Base-by-base conservation (phyloP, 306 rosid genomes). In the Arachis stenosperma region DNA sequence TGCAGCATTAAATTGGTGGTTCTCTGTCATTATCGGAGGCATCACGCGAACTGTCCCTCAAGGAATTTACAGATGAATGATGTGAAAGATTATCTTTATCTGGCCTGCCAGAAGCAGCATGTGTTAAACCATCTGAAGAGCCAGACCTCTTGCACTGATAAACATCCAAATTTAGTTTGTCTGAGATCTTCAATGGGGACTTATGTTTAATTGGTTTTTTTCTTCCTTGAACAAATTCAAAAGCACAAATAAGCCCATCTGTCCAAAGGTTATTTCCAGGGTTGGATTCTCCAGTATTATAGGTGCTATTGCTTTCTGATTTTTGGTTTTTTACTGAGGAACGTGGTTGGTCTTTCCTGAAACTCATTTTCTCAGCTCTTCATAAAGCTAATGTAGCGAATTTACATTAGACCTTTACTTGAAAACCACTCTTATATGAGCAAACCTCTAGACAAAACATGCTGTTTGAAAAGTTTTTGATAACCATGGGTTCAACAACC, bases 191-290 rank as follows among this genome's bases (percentile, higher is more conserved):
- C 44, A 88, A 77, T 11, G 79, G 57, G 11, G 71, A 17, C 62
- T 83, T 85, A 7, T 82, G 64, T 65, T 57, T 67, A 54, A 33
- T 57, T 11, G 88, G 11, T 84, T 63, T 89, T 77, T 64, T 85
- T 17, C 37, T 78, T 39, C 89, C 86, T 54, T 76, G 65, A 76
- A 87, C 79, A 78, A 69, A 88, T 74, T 94, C 99, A 74, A 91
- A 94, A 75, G 93, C 98, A 75, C 96, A 91, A 68, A 94, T 83
- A 75, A 94, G 95, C 13, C 99, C 98, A 67, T 91, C 89, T 29
- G 76, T 91, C 99, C 99, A 94, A 75, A 91, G 88, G 30, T 86
- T 88, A 66, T 60, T 80, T 55, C 81, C 92, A 22, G 81, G 71
- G 72, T 56, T 41, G 73, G 74, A 40, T 63, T 88, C 96, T 77